Evolutionary conservation across 75 land plant genomes (phyloP), one percentile per base, ranked within the genome.

Genomic region (Cryptomeria japonica): DNA sequence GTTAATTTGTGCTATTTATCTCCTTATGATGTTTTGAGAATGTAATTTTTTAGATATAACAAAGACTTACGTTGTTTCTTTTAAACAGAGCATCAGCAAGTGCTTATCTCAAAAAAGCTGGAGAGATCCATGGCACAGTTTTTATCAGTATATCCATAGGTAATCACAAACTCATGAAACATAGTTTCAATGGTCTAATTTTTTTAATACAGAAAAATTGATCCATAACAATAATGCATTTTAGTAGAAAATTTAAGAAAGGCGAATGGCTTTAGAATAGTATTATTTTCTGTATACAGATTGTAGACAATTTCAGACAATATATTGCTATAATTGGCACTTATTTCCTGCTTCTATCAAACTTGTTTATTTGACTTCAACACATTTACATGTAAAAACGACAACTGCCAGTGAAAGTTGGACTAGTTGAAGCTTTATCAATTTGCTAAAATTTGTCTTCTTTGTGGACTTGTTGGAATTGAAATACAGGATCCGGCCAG

Each of bases 81-180:
- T 86, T 51, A 51, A 88, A 70, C 96, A 96, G 97, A 90, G 90
- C 85, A 89, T 95, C 89, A 84, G 99, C 99, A 1, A 96, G 99
- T 88, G 79, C 88, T 68, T 98, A 97, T 84, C 92, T 98, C 18
- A 91, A 55, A 68, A 87, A 83, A 73, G 95, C 97, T 86, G 99
- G 99, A 42, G 97, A 97, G 83, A 89, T 83, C 51, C 99, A 96
- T 89, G 97, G 96, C 4, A 95, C 94, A 18, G 97, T 98, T 86
- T 42, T 41, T 39, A 96, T 98, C 58, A 55, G 86, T 46, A 91
- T 98, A 13, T 94, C 96, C 77, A 84, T 98, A 72, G 99, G 99
- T 98, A 91, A 91, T 94, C 47, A 22, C 22, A 72, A 46, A 51
- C 32, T 31, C 28, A 34, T 28, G 31, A 37, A 12, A 80, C 46